Conservation (phyloP, 1,139 yeast species). For the Nematodospora anomalae region DNA sequence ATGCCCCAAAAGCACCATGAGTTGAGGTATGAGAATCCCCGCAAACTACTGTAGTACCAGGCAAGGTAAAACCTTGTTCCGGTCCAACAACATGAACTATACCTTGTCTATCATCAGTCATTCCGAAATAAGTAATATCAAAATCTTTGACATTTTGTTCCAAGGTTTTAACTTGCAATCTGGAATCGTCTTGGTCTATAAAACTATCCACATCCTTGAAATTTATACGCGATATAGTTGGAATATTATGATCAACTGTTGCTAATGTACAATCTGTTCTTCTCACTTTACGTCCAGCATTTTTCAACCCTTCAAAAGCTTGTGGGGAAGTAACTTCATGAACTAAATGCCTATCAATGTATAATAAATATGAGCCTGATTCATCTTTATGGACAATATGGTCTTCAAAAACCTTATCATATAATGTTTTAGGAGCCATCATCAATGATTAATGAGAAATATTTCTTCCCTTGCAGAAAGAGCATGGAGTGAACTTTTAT, state of each 20-base stretch:
- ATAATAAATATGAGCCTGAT: constrained; percentile 79
- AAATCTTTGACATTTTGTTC: constrained; percentile 91
- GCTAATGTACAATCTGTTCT: constrained; percentile 94
- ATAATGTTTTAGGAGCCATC: constrained; percentile 65
- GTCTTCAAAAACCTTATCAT: constrained; percentile 94
- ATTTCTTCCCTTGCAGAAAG: too few relatives aligned
- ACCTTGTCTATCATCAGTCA: constrained; percentile 93
- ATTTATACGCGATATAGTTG: constrained; percentile 78
- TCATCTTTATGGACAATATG: constrained; percentile 90
- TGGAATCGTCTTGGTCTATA: constrained; percentile 87
- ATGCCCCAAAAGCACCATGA: constrained; percentile 98
- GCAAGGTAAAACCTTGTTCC: constrained; percentile 96
- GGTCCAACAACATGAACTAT: constrained; percentile 98
- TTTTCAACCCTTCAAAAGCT: constrained; percentile 91
- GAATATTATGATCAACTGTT: constrained; percentile 97
- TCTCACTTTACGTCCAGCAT: constrained; percentile 86
- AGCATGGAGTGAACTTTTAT: too few relatives aligned
- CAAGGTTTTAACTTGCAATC: constrained; percentile 86
- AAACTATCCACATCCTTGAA: constrained; percentile 78
- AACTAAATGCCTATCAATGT: constrained; percentile 93
- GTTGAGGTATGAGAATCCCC: constrained; percentile 99
- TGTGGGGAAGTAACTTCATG: constrained; percentile 99
- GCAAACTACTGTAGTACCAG: constrained; percentile 98
- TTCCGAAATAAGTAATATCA: constrained; percentile 88
- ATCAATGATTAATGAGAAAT: neutral